A percentile compares a stretch with the other conserved stretches of the same genome.
Conservation (phyloP, 805 yeast genomes). For the Candida nemodendra region DNA sequence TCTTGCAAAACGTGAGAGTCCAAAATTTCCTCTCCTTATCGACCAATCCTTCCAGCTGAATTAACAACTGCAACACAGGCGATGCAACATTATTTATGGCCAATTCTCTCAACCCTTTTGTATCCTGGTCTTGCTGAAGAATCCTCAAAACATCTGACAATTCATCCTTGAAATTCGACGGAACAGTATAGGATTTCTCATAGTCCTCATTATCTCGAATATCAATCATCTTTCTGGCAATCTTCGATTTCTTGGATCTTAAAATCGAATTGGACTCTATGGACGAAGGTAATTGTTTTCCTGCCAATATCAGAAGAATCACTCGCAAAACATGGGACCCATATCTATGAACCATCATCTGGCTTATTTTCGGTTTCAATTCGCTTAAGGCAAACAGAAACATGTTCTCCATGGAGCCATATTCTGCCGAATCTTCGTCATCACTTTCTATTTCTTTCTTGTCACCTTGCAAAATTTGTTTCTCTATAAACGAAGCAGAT, state of each 20-base stretch:
- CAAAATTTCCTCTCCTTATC: conserved; percentile 72
- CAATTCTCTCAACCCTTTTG: conserved; percentile 58
- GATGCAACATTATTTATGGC: conserved; percentile 82
- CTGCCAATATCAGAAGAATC: conserved; percentile 67
- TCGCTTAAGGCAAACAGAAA: conserved; percentile 67
- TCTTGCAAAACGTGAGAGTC: conserved; percentile 57
- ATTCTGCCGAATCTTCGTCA: conserved; percentile 37
- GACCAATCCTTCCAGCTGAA: conserved; percentile 78
- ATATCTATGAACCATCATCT: conserved; percentile 71
- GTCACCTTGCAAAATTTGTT: conserved; percentile 54
- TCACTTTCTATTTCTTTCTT: conserved; percentile 33
- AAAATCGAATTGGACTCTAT: conserved; percentile 66
- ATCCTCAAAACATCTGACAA: conserved; percentile 48
- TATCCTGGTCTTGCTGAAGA: conserved; percentile 39
- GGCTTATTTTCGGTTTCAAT: conserved; percentile 53
- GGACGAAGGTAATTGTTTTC: conserved; percentile 74
- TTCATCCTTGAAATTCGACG: conserved; percentile 63
- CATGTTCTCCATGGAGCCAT: conserved; percentile 62
- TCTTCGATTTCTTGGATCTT: conserved; percentile 80
- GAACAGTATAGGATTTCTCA: conserved; percentile 64
- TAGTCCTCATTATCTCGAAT: conserved; percentile 76
- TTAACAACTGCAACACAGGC: conserved; percentile 77
- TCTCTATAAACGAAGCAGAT: conserved; percentile 70
- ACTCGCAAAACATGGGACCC: conserved; percentile 86
- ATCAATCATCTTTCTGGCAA: conserved; percentile 91